Conservation (phyloP, 2,329 filamentous ascomycete genomes). For the Penicillium sp. region DNA sequence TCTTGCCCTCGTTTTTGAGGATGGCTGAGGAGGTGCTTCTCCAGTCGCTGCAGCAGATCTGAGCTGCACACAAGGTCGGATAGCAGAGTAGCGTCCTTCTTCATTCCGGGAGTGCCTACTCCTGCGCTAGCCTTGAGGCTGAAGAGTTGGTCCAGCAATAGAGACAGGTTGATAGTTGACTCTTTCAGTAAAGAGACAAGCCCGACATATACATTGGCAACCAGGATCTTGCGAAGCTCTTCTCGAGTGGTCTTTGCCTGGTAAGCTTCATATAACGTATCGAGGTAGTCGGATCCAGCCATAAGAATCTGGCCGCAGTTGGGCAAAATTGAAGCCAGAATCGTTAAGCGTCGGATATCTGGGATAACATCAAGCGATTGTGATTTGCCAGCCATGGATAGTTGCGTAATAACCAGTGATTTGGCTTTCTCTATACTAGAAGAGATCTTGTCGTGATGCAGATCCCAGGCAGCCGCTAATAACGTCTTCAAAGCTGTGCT, state of each 20-base stretch:
- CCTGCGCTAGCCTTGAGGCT: slow-evolving; percentile 73
- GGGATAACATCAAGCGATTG: slow-evolving; percentile 20
- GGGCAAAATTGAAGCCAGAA: slow-evolving; percentile 43
- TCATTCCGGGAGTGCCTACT: slow-evolving; percentile 52
- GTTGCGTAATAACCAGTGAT: slow-evolving; percentile 32
- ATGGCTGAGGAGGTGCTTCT: slow-evolving; percentile 35
- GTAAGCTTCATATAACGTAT: slow-evolving; percentile 62
- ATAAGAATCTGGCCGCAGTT: slow-evolving; percentile 65
- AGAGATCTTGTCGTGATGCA: slow-evolving; percentile 37
- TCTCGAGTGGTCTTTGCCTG: slow-evolving; percentile 58
- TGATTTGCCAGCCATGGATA: slow-evolving; percentile 24
- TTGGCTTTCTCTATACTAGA: slow-evolving; percentile 42
- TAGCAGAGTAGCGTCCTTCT: slow-evolving; percentile 63
- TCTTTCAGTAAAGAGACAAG: slow-evolving; percentile 70
- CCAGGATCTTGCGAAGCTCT: slow-evolving; percentile 64
- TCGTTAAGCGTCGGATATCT: slow-evolving; percentile 42
- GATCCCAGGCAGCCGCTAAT: slow-evolving; percentile 54
- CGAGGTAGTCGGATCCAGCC: slow-evolving; percentile 83
- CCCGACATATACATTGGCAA: slow-evolving; percentile 74
- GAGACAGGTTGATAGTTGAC: slow-evolving; percentile 68
- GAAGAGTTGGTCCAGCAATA: slow-evolving; percentile 82
- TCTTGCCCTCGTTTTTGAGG: slow-evolving; percentile 47
- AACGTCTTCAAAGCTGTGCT: slow-evolving; percentile 57
- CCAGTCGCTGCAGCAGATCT: slow-evolving; percentile 61
- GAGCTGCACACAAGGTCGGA: slow-evolving; percentile 80